Base-by-base conservation (phyloP, 1,139 yeast genomes). In the Pichia norvegensis region DNA sequence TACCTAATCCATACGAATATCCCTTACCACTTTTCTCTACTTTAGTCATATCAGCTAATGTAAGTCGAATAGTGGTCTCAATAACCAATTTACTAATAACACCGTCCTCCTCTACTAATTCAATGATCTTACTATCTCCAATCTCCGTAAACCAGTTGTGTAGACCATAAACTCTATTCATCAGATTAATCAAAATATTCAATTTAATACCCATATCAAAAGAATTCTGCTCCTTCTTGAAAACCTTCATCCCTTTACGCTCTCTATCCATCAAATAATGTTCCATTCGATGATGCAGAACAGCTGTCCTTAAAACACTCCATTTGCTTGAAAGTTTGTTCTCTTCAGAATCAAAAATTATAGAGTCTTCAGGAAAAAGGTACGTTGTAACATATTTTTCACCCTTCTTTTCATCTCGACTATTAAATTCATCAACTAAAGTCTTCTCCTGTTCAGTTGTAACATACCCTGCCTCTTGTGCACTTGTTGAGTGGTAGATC, bases 81-180 rank as follows among this genome's bases (percentile, higher is more conserved):
- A 61, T 50, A 49, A 13, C 60, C 38, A n/a, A 55, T 52, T 43
- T 57, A 50, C 17, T 50, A 48, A 9, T 40, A 4, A 22, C 37
- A 52, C 33, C 50, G 23, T 16, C 45, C 50, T 41, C 46, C n/a
- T 35, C 23, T 5, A 6, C 10, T 8, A 31, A 16, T 46, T 55
- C 57, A 38, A 68, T 66, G 0, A 56, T 46, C 17, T 65, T 54
- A 17, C 47, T 58, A 13, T 63, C 63, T 25, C 67, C 52, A 10
- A 83, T 63, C 48, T 69, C 70, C 1, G 78, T 70, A 22, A 74
- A 69, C 94, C 94, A 84, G 27, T 87, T 88, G 51, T 69, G 64
- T 49, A 67, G 69, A 1, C 90, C 92, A 66, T 82, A 83, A 4
- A 74, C 68, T 38, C 72, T 77, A 56, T 84, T 84, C 4, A 88